Conservation (phyloP, 2,329 filamentous ascomycete genomes). For the Immersiporthe knoxdaviesiana region DNA sequence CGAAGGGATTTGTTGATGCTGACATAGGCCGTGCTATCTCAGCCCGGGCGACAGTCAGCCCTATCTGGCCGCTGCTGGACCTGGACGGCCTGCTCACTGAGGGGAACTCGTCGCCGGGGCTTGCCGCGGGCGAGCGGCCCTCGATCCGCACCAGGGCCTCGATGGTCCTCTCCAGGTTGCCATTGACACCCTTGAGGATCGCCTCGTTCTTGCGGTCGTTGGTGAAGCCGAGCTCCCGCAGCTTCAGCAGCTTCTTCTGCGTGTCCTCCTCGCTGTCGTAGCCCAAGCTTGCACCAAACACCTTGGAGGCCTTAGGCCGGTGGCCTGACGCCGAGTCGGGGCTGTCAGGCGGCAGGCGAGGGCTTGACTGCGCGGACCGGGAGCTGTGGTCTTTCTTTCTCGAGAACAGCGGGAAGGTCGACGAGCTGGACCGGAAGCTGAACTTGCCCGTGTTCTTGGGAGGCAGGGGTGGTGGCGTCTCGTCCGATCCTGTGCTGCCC, state of each 20-base stretch:
- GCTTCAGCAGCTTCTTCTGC: constrained; percentile 74
- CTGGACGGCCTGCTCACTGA: constrained; percentile 45
- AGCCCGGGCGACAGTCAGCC: constrained; percentile 32
- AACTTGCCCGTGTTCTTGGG: constrained; percentile 68
- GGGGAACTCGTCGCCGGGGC: constrained; percentile 26
- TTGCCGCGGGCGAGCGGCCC: constrained; percentile 45
- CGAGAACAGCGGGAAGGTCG: constrained; percentile 67
- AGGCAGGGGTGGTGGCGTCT: constrained; percentile 64
- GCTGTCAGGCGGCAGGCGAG: constrained; percentile 29
- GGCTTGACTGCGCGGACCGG: constrained; percentile 24
- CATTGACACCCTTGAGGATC: constrained; percentile 80
- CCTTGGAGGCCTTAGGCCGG: constrained; percentile 63
- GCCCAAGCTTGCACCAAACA: constrained; percentile 71
- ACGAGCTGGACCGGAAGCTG: constrained; percentile 63
- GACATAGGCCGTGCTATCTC: constrained; percentile 30
- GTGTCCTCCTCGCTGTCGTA: constrained; percentile 58
- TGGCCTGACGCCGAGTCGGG: constrained; percentile 38
- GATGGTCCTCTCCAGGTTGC: constrained; percentile 83
- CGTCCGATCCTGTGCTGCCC: constrained; percentile 56
- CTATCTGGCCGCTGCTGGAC: constrained; percentile 35
- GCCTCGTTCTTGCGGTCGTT: constrained; percentile 81
- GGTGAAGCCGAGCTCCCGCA: constrained; percentile 90
- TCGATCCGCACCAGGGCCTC: constrained; percentile 84
- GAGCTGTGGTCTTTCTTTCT: constrained; percentile 58
- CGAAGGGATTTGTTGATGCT: constrained; percentile 68